These are phyloP conservation scores for Acer campestre DNA, from an alignment of 345 rosid species.

Conservation along the genomic window DNA sequence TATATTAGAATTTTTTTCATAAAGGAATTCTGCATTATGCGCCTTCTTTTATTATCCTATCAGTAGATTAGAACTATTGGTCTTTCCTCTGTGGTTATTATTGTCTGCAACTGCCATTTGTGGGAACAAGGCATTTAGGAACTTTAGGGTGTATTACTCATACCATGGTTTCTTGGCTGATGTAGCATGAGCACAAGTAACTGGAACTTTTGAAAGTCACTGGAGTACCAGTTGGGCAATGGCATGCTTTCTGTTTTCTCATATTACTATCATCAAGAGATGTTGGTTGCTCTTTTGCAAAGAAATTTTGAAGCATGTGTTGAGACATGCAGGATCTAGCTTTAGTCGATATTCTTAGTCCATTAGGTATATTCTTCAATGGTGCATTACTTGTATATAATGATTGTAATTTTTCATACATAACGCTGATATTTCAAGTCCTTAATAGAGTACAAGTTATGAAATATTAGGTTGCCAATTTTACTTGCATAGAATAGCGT, in stretches of 20 bases:
- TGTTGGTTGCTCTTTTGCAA: not conserved
- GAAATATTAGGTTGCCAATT: not conserved
- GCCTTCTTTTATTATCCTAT: not conserved
- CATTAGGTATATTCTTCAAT: not conserved
- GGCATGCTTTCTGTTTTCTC: not conserved
- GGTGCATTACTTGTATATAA: not conserved
- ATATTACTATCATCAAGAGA: not conserved
- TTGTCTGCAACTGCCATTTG: not conserved
- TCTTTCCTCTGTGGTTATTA: not conserved
- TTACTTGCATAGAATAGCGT: not conserved
- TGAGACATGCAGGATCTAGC: not conserved
- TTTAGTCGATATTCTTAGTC: not conserved
- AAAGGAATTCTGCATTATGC: not conserved
- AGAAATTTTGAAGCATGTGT: not conserved
- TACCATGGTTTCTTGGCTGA: not conserved
- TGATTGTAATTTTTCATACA: not conserved
- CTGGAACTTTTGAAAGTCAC: not conserved
- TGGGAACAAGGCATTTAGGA: not conserved
- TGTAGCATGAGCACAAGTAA: not conserved
- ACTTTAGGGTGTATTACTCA: not conserved
- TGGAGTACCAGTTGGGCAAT: not conserved
- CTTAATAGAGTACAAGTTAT: not conserved
- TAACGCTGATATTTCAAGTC: not conserved
- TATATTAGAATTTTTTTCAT: not conserved
- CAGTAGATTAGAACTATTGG: not conserved